Evolutionary conservation across 1,284 basidiomycete species (phyloP).

Genomic region (Trametes hirsuta): DNA sequence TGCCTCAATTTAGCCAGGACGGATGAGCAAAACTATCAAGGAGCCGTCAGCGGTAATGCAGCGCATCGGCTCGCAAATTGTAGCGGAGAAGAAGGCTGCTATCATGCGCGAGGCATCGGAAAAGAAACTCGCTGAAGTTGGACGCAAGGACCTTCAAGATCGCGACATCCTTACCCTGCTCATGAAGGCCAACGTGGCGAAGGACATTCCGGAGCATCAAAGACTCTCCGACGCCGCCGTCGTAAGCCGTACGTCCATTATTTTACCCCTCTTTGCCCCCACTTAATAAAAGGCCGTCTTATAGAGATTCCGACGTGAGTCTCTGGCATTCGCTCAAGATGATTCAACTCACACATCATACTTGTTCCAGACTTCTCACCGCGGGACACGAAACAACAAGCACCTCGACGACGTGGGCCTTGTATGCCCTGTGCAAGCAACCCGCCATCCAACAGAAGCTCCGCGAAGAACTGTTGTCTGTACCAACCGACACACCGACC

Average conservation of each 20-base stretch:
- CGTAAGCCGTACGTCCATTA: conserved; percentile 48
- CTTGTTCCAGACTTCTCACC: conserved; percentile 47
- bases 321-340: background rate
- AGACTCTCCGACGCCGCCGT: conserved; percentile 57
- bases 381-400: conserved; percentile 78
- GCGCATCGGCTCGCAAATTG: conserved; percentile 42
- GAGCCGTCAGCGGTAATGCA: conserved; percentile 26
- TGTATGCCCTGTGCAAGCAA: conserved; percentile 63
- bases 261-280: background rate
- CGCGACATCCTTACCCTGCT: conserved; percentile 39
- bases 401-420: conserved; percentile 54
- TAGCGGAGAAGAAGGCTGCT: conserved; percentile 45
- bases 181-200: conserved; percentile 53
- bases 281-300: background rate
- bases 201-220: conserved; percentile 46
- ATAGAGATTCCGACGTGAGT: conserved; percentile 24
- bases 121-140: conserved; percentile 26
- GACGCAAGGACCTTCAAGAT: conserved; percentile 28
- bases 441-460: conserved; percentile 66
- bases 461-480: conserved; percentile 62
- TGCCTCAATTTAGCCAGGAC: conserved; percentile 35
- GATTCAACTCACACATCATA: no score
- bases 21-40: conserved; percentile 9
- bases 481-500: conserved; percentile 40
- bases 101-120: conserved; percentile 18